phyloP scores from a whole-genome alignment of 2,329 filamentous ascomycete species.

The Fusarium solani-melongenae region DNA sequence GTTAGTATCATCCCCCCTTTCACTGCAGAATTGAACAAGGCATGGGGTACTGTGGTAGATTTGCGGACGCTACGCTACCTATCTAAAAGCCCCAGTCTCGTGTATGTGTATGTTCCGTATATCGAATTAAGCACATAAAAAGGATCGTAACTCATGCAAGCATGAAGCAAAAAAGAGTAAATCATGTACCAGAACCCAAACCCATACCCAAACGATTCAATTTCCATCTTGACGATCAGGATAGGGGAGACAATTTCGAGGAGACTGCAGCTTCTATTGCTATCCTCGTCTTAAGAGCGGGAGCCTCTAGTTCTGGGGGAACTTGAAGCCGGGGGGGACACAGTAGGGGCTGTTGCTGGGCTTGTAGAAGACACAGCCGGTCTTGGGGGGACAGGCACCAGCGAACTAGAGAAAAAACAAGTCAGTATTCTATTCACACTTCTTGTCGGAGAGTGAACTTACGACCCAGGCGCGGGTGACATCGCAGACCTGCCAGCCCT shows the following conservation, averaged over 20 bases:
- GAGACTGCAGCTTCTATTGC: slow-evolving; percentile 1
- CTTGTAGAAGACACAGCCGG: slow-evolving; percentile 50
- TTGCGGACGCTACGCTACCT: slow-evolving; percentile 29
- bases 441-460: slow-evolving; percentile 33
- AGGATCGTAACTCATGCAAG: slow-evolving; percentile 45
- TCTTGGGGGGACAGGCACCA: slow-evolving; percentile 51
- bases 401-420: slow-evolving; percentile 36
- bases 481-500: slow-evolving; percentile 51
- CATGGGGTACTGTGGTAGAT: slow-evolving; percentile 33
- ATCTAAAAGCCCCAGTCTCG: slow-evolving; percentile 27
- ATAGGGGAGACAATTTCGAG: not conserved
- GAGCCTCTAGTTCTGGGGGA: slow-evolving; percentile 38
- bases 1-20: not conserved
- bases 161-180: slow-evolving; percentile 36
- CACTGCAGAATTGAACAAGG: not conserved
- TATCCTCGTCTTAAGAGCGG: slow-evolving; percentile 3
- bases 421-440: no score
- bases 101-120: slow-evolving; percentile 22
- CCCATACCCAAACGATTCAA: not conserved
- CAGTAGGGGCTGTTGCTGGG: slow-evolving; percentile 53
- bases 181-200: slow-evolving; percentile 12
- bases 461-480: slow-evolving; percentile 46
- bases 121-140: slow-evolving; percentile 9
- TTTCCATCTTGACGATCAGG: not conserved
- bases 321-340: slow-evolving; percentile 47